A percentile compares a stretch with the other conserved stretches of the same genome.
phyloP scores from a whole-genome alignment of 2,329 filamentous ascomycete species.

The Pyrenochaeta sp. region DNA sequence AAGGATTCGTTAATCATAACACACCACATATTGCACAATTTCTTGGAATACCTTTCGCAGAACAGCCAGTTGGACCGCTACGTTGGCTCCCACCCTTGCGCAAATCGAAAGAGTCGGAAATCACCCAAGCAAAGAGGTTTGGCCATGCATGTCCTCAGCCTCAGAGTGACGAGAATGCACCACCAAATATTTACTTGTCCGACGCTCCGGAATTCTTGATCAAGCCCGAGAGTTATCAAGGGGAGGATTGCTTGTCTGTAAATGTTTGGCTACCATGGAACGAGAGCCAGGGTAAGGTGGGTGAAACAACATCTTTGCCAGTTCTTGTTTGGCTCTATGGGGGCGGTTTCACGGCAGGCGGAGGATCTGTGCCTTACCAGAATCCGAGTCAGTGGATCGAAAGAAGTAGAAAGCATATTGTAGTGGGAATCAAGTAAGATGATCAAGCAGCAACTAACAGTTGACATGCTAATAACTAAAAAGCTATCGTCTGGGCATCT shows the following conservation, averaged over 20 bases:
- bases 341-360: constrained; percentile 56
- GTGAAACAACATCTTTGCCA: constrained; percentile 41
- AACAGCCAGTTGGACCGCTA: constrained; percentile 39
- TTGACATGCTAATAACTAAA: not conserved
- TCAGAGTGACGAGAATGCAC: constrained; percentile 11
- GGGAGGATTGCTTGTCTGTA: constrained; percentile 58
- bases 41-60: constrained; percentile 49
- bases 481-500: constrained; percentile 49
- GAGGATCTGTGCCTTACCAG: constrained; percentile 53
- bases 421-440: constrained; percentile 41
- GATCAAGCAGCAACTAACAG: constrained; percentile 36
- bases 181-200: constrained; percentile 27
- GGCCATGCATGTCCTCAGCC: constrained; percentile 39
- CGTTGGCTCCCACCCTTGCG: constrained; percentile 43
- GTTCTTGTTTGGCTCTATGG: constrained; percentile 59
- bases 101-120: constrained; percentile 21
- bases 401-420: constrained; percentile 46
- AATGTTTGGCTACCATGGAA: constrained; percentile 55
- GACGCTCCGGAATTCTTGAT: constrained; percentile 36
- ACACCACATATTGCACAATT: constrained; percentile 49
- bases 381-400: constrained; percentile 36
- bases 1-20: constrained; percentile 42
- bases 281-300: not conserved
- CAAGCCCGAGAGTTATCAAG: constrained; percentile 23
- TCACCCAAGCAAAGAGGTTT: constrained; percentile 37